Evolutionary conservation across 2,329 filamentous ascomycete species (phyloP).

Genomic region (Cytospora leucostoma): DNA sequence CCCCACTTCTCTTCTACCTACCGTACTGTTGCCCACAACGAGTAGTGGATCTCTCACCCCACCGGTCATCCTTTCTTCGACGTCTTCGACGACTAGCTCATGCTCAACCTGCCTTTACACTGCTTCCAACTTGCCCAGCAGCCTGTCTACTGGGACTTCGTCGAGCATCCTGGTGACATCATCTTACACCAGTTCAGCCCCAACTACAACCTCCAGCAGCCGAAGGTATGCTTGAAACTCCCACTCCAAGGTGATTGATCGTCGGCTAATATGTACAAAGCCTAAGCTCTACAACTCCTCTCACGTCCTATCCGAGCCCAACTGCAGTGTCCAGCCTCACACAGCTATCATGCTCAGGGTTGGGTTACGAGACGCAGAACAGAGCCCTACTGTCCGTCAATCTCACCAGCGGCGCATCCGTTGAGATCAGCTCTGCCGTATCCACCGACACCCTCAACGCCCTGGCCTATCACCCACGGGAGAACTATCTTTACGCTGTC

Average conservation of each 20-base stretch:
- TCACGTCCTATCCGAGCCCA: background rate
- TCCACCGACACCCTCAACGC: background rate
- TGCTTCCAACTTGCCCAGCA: conserved; percentile 1
- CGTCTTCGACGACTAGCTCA: background rate
- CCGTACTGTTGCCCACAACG: too few relatives aligned
- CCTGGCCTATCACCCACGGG: background rate
- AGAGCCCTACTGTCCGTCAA: background rate
- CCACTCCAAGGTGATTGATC: background rate
- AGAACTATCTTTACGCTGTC: conserved; percentile 1
- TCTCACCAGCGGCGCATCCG: background rate
- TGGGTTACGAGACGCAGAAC: background rate
- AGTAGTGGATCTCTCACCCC: background rate
- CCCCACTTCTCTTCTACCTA: too few relatives aligned
- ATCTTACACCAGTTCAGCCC: background rate
- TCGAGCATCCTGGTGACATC: too few relatives aligned
- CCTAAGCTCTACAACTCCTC: background rate
- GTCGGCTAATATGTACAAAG: background rate
- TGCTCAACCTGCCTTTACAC: background rate
- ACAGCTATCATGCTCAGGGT: background rate
- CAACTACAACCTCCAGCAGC: background rate
- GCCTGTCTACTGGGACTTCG: background rate
- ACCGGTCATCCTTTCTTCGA: background rate
- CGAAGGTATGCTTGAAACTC: background rate
- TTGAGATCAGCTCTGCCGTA: background rate
- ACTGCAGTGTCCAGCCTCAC: background rate